Evolutionary conservation across 768 basidiomycete genomes (phyloP), one percentile per base, ranked within the genome.

Genomic region (Leccinum arenicola): DNA sequence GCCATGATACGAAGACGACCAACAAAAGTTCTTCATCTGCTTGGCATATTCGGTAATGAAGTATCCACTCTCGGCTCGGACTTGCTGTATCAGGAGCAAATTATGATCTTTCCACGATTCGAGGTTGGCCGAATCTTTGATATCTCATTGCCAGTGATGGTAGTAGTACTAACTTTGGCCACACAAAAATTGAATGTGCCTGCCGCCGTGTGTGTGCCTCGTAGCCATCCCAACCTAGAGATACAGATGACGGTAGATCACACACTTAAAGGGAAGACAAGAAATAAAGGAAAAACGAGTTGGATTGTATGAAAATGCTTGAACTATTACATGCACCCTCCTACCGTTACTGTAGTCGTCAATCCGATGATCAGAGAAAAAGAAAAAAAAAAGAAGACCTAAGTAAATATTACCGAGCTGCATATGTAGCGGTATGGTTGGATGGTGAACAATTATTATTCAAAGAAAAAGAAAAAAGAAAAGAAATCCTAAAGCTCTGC

Each of bases 401-500:
- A 17, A 21, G 21, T 52, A 52, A 47, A 53, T 56, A 55, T 49
- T 63, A 63, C 45, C 57, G 60, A 35, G 40, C 6, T 31, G 15
- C 43, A n/a, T 50, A 48, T 33, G 11, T 33, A 33, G 45, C 31
- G 47, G 54, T 56, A 56, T 33, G 35, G 47, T 1, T n/a, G 19
- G 47, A 11, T 19, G 19, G 43, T 45, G 6, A 19, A 21, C 43
- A 0, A 47, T 45, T 21, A 40, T 14, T 36, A 29, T 29, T 15
- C 4, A 35, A 12, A 12, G 33, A 35, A 12, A 50, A 35, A 35
- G 12, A 33, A 12, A 38, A 17, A 17, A 52, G 0, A 33, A 12
- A 5, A 33, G 9, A 49, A 38, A 55, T 2, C 52, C 40, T 67
- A 70, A 36, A 70, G 63, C 31, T 70, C 68, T 35, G 68, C 69